Evolutionary conservation across 768 basidiomycete species (phyloP).

Genomic region (Strobilomyces dryophilus): DNA sequence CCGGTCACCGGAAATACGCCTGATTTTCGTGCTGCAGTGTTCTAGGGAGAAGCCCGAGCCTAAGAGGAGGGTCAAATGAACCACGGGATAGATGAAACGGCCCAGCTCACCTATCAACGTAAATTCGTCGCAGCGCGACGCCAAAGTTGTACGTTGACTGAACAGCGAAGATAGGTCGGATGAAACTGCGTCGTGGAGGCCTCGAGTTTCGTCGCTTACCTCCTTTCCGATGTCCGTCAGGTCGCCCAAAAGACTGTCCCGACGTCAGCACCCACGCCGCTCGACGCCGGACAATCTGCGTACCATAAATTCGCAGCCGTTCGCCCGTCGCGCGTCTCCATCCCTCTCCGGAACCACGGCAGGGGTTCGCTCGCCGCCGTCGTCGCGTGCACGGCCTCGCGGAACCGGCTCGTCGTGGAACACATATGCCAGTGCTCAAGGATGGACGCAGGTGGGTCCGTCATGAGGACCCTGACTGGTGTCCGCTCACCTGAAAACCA

Average conservation of each 20-base stretch:
- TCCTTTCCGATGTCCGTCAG: slow-evolving; percentile 53
- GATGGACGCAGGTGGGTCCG: slow-evolving; percentile 57
- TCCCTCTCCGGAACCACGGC: slow-evolving; percentile 41
- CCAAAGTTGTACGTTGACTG: slow-evolving; percentile 70
- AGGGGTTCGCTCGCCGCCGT: neutral
- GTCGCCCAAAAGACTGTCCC: slow-evolving; percentile 55
- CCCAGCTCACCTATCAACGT: slow-evolving; percentile 54
- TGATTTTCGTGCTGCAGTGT: slow-evolving; percentile 38
- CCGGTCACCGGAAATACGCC: slow-evolving; percentile 54
- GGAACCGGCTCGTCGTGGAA: slow-evolving; percentile 48
- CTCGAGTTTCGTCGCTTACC: slow-evolving; percentile 31
- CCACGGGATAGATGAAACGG: neutral
- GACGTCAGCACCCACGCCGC: neutral
- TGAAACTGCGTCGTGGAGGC: no score
- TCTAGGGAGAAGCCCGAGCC: slow-evolving; percentile 64
- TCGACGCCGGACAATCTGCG: slow-evolving; percentile 17
- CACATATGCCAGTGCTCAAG: slow-evolving; percentile 71
- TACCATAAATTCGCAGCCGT: slow-evolving; percentile 61
- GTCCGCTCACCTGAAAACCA: slow-evolving; percentile 61
- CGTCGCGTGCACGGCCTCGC: slow-evolving; percentile 37
- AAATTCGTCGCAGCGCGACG: slow-evolving; percentile 52
- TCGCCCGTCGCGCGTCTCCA: slow-evolving; percentile 55
- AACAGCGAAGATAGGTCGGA: neutral
- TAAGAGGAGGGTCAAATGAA: slow-evolving; percentile 21
- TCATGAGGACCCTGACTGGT: slow-evolving; percentile 66